Evolutionary conservation across 768 basidiomycete genomes (phyloP).

Genomic region (Mrakia blollopis): DNA sequence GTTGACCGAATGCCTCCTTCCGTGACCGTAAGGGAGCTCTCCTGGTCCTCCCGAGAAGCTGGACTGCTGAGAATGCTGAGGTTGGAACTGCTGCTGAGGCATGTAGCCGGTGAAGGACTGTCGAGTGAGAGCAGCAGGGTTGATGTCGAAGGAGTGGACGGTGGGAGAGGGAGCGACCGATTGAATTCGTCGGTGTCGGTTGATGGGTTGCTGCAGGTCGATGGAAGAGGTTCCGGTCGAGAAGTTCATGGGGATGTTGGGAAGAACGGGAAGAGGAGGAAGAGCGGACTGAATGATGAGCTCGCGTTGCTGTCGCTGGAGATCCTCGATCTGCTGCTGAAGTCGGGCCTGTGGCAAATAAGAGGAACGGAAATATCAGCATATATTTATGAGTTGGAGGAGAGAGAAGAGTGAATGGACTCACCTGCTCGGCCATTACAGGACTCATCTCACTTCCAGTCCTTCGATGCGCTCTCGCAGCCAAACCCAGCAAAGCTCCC

Average conservation of each 20-base stretch:
- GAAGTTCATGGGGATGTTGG: conserved; percentile 5
- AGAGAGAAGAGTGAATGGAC: conserved; percentile 35
- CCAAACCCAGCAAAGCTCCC: conserved; percentile 38
- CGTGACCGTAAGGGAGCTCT: conserved; percentile 52
- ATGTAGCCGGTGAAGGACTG: conserved; percentile 21
- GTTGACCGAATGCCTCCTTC: conserved; percentile 83
- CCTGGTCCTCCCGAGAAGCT: conserved; percentile 26
- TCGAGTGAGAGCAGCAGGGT: conserved; percentile 7
- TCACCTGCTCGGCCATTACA: conserved; percentile 85
- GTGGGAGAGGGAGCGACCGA: conserved; percentile 57
- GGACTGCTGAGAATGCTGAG: conserved; percentile 54
- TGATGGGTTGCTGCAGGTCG: conserved; percentile 30
- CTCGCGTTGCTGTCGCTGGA: conserved; percentile 44
- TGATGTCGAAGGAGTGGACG: conserved; percentile 25
- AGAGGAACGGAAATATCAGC: conserved; percentile 17
- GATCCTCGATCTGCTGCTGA: conserved; percentile 45
- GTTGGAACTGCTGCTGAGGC: conserved; percentile 57
- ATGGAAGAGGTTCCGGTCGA: neutral
- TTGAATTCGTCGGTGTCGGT: conserved; percentile 73
- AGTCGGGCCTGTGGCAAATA: conserved; percentile 46
- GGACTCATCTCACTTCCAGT: conserved; percentile 59
- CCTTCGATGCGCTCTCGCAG: conserved; percentile 44
- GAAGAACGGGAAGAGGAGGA: neutral
- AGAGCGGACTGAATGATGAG: conserved; percentile 38
- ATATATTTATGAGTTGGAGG: conserved; percentile 21